A percentile compares a stretch with the other conserved stretches of the same genome.
Conservation (phyloP, 192 early-diverging fungal genomes). For the Umbelopsis isabellina region DNA sequence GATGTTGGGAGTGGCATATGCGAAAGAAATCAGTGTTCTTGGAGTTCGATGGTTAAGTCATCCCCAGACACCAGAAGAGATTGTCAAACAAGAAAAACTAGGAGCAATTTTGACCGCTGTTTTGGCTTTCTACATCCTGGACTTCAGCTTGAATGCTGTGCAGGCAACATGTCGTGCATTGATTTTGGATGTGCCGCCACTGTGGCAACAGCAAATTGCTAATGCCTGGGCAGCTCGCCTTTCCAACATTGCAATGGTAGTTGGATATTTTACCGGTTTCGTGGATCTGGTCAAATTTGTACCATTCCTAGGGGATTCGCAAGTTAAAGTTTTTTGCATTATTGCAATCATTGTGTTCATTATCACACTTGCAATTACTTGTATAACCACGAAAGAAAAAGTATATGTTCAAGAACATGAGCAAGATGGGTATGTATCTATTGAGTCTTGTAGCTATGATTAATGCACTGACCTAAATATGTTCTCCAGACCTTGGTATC, state of each 20-base stretch:
- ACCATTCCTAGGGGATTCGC: constrained; percentile 70
- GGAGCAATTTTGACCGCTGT: constrained; percentile 75
- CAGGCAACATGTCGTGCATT: constrained; percentile 84
- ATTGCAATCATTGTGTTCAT: constrained; percentile 70
- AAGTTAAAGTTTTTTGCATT: constrained; percentile 81
- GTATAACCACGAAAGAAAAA: constrained; percentile 62
- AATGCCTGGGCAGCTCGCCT: constrained; percentile 89
- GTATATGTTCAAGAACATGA: constrained; percentile 33
- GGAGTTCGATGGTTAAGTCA: constrained; percentile 9
- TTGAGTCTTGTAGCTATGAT: not conserved
- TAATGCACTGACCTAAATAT: not conserved
- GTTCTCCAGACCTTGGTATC: constrained; percentile 43
- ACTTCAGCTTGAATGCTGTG: constrained; percentile 92
- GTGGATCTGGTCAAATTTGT: constrained; percentile 72
- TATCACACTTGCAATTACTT: constrained; percentile 64
- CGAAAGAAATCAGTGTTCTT: constrained; percentile 59
- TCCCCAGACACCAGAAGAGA: constrained; percentile 5
- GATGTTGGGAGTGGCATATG: constrained; percentile 74
- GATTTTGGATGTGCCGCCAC: constrained; percentile 82
- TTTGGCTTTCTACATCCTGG: constrained; percentile 83
- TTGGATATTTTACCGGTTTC: constrained; percentile 87
- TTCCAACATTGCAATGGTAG: constrained; percentile 79
- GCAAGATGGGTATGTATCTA: constrained; percentile 38
- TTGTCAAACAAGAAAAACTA: constrained; percentile 18
- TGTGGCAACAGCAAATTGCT: constrained; percentile 78